phyloP scores from a whole-genome alignment of 2,329 filamentous ascomycete genomes.

The Fusarium decemcellulare region DNA sequence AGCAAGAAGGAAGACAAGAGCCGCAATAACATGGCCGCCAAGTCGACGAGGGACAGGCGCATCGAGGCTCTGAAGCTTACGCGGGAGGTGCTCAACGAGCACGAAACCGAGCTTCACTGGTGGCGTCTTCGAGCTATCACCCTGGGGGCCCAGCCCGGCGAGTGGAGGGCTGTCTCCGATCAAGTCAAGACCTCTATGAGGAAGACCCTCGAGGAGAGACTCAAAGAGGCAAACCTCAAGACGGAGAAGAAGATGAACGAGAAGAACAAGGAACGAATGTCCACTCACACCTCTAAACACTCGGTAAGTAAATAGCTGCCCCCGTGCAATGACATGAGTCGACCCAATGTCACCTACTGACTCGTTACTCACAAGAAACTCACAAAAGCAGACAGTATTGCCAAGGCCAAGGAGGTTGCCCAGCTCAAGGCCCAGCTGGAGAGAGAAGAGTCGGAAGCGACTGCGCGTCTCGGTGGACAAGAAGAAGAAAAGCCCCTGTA shows the following conservation, averaged over 20 bases:
- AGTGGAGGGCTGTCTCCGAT: conserved; percentile 39
- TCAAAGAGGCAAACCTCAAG: background rate
- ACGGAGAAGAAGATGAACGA: background rate
- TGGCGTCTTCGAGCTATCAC: conserved; percentile 46
- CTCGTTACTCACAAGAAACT: background rate
- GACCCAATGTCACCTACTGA: background rate
- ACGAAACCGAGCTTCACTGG: conserved; percentile 46
- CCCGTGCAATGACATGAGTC: background rate
- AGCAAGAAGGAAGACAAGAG: conserved; percentile 50
- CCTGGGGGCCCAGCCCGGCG: conserved; percentile 39
- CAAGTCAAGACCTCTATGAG: conserved; percentile 40
- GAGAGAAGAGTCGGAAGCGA: conserved; percentile 17
- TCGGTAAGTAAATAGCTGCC: background rate
- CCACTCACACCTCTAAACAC: background rate
- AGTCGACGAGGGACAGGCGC: conserved; percentile 51
- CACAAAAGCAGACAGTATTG: background rate
- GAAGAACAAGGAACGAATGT: too few species aligned
- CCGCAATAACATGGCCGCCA: conserved; percentile 57
- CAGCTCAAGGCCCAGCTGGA: background rate
- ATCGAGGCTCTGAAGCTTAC: conserved; percentile 45
- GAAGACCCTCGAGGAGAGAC: conserved; percentile 25
- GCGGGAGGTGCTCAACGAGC: conserved; percentile 40
- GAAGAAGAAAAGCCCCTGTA: too few species aligned
- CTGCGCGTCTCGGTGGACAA: too few species aligned
- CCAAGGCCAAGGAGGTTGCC: background rate